A percentile compares a stretch with the other conserved stretches of the same genome.
These are phyloP conservation scores for Xerocomus spinulosus DNA, from an alignment of 768 basidiomycete species.

Conservation along the genomic window DNA sequence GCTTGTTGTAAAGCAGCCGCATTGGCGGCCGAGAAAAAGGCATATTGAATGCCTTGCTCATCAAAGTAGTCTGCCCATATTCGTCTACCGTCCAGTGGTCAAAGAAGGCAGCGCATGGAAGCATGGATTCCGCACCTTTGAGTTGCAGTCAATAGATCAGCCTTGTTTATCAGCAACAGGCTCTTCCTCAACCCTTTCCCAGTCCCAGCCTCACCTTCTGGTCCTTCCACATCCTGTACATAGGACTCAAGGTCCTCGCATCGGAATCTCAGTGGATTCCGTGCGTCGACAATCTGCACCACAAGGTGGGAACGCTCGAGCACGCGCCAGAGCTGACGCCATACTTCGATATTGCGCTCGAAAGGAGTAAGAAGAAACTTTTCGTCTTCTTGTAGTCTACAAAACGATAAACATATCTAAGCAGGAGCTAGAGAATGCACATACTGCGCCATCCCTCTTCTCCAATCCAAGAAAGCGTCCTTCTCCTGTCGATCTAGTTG, in stretches of 20 bases:
- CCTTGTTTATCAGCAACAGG: constrained; percentile 90
- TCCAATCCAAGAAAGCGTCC: constrained; percentile 88
- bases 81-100: constrained; percentile 51
- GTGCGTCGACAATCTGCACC: constrained; percentile 94
- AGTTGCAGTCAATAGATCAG: constrained; percentile 80
- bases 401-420: too few species aligned
- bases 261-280: constrained; percentile 88
- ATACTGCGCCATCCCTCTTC: constrained; percentile 86
- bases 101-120: neutral
- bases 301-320: constrained; percentile 91
- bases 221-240: constrained; percentile 76
- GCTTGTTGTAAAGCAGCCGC: constrained; percentile 81
- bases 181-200: constrained; percentile 68
- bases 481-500: constrained; percentile 89
- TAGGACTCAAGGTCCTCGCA: constrained; percentile 90
- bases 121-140: constrained; percentile 62
- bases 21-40: constrained; percentile 91
- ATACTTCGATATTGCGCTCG: constrained; percentile 96
- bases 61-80: constrained; percentile 95
- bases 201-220: constrained; percentile 76
- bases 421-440: constrained; percentile 31
- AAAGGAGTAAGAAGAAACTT: constrained; percentile 91
- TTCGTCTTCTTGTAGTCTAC: constrained; percentile 82
- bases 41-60: constrained; percentile 64
- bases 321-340: constrained; percentile 97